A percentile compares a stretch with the other conserved stretches of the same genome.
phyloP scores from a whole-genome alignment of 2,329 filamentous ascomycete genomes.

The Fusarium sp. region DNA sequence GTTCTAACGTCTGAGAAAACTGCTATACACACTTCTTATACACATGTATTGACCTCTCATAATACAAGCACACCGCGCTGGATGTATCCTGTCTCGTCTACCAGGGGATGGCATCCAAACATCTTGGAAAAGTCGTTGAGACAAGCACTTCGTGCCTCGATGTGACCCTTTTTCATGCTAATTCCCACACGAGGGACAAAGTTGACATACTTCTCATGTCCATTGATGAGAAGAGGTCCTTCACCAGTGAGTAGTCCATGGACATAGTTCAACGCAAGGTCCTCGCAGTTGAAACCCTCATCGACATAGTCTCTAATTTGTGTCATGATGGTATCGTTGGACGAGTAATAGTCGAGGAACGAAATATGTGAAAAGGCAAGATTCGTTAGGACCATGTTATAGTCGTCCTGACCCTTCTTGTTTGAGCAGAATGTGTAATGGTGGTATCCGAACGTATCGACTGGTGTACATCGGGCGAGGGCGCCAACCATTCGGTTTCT shows the following conservation, averaged over 20 bases:
- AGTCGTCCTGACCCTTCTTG: conserved; percentile 42
- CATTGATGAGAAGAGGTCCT: conserved; percentile 51
- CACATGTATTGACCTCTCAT: conserved; percentile 13
- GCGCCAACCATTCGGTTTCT: conserved; percentile 50
- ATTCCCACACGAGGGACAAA: conserved; percentile 49
- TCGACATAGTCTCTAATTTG: conserved; percentile 53
- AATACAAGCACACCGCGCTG: conserved; percentile 48
- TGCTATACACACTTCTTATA: neutral
- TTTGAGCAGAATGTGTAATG: conserved; percentile 50
- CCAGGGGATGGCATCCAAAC: conserved; percentile 51
- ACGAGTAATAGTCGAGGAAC: conserved; percentile 54
- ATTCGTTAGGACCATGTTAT: conserved; percentile 53
- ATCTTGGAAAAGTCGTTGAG: conserved; percentile 50
- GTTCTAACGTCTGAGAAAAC: neutral
- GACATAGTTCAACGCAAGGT: conserved; percentile 54
- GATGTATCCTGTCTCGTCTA: conserved; percentile 50
- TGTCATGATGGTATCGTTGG: conserved; percentile 47
- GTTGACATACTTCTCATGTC: conserved; percentile 49
- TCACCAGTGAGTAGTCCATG: conserved; percentile 49
- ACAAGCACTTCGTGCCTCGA: conserved; percentile 50
- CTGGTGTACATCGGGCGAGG: conserved; percentile 50
- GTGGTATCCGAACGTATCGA: conserved; percentile 44
- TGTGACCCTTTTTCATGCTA: conserved; percentile 48
- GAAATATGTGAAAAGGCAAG: conserved; percentile 53
- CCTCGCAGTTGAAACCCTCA: conserved; percentile 54